phyloP scores from a whole-genome alignment of 2,329 filamentous ascomycete genomes.

The Tolypocladium amazonense region DNA sequence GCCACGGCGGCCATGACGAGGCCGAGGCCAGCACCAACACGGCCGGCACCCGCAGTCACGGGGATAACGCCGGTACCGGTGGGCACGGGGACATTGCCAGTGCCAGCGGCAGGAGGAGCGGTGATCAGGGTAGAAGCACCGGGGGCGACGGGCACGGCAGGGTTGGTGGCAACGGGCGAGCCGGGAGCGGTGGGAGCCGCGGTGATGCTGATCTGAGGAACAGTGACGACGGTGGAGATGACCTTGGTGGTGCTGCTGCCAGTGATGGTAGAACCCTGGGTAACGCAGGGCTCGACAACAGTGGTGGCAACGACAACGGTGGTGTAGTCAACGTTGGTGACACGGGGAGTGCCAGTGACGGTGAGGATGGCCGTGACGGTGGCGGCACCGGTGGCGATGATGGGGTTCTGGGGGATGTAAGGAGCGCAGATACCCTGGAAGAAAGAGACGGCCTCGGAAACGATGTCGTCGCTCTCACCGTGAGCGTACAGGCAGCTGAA shows the following conservation, averaged over 20 bases:
- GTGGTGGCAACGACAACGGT: constrained; percentile 36
- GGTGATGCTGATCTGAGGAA: constrained; percentile 42
- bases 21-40: constrained; percentile 31
- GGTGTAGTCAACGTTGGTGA: constrained; percentile 38
- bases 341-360: constrained; percentile 38
- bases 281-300: constrained; percentile 27
- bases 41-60: constrained; percentile 27
- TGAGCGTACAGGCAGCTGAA: constrained; percentile 74
- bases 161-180: constrained; percentile 10
- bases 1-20: constrained; percentile 34
- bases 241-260: constrained; percentile 32
- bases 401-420: constrained; percentile 68
- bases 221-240: constrained; percentile 39
- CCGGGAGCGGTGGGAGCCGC: constrained; percentile 13
- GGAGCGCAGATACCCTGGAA: constrained; percentile 85
- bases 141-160: constrained; percentile 8
- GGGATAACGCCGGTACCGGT: constrained; percentile 23
- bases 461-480: constrained; percentile 53
- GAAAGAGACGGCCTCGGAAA: constrained; percentile 65
- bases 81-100: constrained; percentile 21
- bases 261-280: neutral
- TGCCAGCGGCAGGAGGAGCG: constrained; percentile 15
- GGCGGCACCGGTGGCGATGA: constrained; percentile 66
- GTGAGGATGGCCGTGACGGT: constrained; percentile 51
- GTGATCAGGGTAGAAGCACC: constrained; percentile 3